These are phyloP conservation scores for Sechiopsis laciniata DNA, from an alignment of 306 rosid species.

Conservation along the genomic window DNA sequence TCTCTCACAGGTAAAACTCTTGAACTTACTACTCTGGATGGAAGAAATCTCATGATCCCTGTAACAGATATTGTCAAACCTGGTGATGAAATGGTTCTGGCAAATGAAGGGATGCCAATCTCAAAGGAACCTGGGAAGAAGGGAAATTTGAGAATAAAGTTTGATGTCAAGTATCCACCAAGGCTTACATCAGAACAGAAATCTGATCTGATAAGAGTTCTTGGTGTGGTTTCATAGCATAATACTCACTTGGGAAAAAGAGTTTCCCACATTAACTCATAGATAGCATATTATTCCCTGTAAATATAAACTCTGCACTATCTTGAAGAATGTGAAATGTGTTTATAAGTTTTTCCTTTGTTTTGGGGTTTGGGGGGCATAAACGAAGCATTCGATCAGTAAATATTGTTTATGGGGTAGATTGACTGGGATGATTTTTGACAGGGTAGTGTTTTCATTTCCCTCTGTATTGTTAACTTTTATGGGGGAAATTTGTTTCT, in stretches of 20 bases:
- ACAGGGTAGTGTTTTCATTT: conserved; percentile 8
- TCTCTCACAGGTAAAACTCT: conserved; percentile 80
- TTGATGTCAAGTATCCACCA: conserved; percentile 77
- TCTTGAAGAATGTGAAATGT: conserved; percentile 14
- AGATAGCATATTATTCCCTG: conserved; percentile 22
- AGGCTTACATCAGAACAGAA: conserved; percentile 71
- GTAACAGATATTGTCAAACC: conserved; percentile 63
- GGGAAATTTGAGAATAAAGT: conserved; percentile 75
- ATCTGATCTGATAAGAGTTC: conserved; percentile 70
- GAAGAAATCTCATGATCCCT: conserved; percentile 59
- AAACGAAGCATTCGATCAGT: background rate
- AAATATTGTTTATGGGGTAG: conserved; percentile 1
- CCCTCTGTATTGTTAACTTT: background rate
- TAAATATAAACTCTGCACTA: conserved; percentile 20
- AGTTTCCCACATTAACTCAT: conserved; percentile 29
- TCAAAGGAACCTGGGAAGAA: conserved; percentile 80
- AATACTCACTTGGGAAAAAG: conserved; percentile 24
- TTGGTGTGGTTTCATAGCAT: conserved; percentile 49
- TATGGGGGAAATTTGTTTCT: background rate
- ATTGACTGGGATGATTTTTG: conserved; percentile 1
- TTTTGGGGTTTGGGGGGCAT: background rate
- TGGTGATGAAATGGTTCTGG: conserved; percentile 54
- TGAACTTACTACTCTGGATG: conserved; percentile 61
- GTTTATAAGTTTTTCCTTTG: background rate
- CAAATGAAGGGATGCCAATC: conserved; percentile 88